Conservation (phyloP, 257 asterid genomes). For the Solanum acaule region DNA sequence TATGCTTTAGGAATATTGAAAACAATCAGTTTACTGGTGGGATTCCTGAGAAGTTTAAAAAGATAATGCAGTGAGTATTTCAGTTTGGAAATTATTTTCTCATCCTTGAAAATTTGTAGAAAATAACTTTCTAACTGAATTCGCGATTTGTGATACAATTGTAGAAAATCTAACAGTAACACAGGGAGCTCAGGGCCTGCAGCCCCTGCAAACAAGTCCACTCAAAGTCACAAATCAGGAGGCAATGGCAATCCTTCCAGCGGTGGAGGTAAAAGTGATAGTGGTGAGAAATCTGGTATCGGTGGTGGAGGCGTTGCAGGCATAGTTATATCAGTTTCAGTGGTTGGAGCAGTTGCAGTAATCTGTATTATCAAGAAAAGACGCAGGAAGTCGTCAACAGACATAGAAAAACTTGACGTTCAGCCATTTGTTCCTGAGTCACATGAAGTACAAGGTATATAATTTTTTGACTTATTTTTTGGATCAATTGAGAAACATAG, state of each 20-base stretch:
- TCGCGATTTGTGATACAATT: slow-evolving; percentile 2
- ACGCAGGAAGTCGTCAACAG: slow-evolving; percentile 48
- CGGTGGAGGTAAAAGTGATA: background rate
- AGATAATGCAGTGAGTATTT: slow-evolving; percentile 60
- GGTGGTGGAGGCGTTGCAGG: slow-evolving; percentile 84
- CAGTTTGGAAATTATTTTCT: background rate
- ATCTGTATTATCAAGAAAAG: slow-evolving; percentile 61
- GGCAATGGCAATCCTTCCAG: slow-evolving; percentile 29
- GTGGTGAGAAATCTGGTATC: slow-evolving; percentile 48
- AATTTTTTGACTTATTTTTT: no score
- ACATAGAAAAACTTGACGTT: slow-evolving; percentile 61
- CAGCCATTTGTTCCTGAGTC: slow-evolving; percentile 60
- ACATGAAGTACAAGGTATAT: slow-evolving; percentile 52
- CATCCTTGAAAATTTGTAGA: background rate
- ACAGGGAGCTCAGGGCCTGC: slow-evolving; percentile 65
- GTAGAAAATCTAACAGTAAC: slow-evolving; percentile 55
- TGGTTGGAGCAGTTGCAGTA: slow-evolving; percentile 67
- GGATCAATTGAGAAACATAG: background rate
- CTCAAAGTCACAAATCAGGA: slow-evolving; percentile 35
- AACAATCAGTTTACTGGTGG: slow-evolving; percentile 86
- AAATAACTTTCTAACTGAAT: background rate
- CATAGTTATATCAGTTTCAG: slow-evolving; percentile 58
- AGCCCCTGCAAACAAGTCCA: slow-evolving; percentile 52
- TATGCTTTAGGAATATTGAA: slow-evolving; percentile 51
- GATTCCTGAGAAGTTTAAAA: slow-evolving; percentile 60